These are phyloP conservation scores for Aphanocladium album DNA, from an alignment of 2,329 filamentous ascomycete genomes.

Conservation along the genomic window DNA sequence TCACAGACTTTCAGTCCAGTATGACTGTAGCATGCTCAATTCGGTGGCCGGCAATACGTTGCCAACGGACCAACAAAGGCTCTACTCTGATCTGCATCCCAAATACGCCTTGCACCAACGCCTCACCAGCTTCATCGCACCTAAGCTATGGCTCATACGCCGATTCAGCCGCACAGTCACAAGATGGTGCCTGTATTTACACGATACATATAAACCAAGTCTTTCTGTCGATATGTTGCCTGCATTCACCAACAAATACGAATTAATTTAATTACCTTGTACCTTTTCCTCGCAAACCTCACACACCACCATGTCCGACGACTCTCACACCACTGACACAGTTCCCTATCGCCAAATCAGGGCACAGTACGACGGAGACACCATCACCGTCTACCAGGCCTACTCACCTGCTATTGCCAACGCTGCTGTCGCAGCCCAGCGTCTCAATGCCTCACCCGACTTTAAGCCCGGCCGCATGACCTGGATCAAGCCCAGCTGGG, in stretches of 20 bases:
- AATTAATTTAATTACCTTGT: no score
- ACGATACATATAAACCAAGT: background rate
- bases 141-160: constrained; percentile 1
- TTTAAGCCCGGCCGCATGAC: constrained; percentile 56
- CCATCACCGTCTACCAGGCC: constrained; percentile 59
- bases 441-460: constrained; percentile 45
- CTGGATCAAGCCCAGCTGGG: constrained; percentile 60
- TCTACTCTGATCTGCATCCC: background rate
- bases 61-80: no score
- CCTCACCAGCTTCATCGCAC: no score
- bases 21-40: no score
- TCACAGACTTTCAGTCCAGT: no score
- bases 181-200: background rate
- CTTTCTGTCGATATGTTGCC: no score
- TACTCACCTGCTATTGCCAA: constrained; percentile 49
- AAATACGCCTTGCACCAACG: background rate
- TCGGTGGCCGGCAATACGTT: no score
- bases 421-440: constrained; percentile 46
- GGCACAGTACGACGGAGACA: constrained; percentile 42
- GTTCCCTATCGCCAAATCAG: constrained; percentile 46
- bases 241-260: no score
- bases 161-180: constrained; percentile 5
- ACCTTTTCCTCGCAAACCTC: no score
- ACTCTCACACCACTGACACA: background rate
- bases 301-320: background rate